These are phyloP conservation scores for Cardamine resedifolia DNA, from an alignment of 345 rosid genomes.

Conservation along the genomic window DNA sequence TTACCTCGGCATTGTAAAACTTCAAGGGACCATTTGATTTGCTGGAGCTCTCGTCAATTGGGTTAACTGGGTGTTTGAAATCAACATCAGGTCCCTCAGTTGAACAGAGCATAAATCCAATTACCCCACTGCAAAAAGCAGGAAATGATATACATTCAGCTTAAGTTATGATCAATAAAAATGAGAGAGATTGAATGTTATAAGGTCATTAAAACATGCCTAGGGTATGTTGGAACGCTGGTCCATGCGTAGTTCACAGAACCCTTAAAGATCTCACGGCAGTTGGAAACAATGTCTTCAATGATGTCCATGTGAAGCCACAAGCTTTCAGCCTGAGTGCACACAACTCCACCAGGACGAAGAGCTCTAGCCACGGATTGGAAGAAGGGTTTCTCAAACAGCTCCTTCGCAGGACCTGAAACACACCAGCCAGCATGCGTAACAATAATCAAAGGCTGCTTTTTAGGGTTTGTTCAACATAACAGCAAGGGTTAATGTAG, in stretches of 20 bases:
- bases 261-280: slow-evolving; percentile 55
- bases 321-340: slow-evolving; percentile 67
- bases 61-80: slow-evolving; percentile 53
- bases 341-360: slow-evolving; percentile 63
- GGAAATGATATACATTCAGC: not conserved
- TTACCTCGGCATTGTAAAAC: slow-evolving; percentile 63
- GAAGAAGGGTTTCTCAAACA: slow-evolving; percentile 52
- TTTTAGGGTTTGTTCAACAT: not conserved
- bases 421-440: not conserved
- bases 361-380: slow-evolving; percentile 53
- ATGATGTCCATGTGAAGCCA: slow-evolving; percentile 58
- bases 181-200: not conserved
- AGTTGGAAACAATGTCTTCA: slow-evolving; percentile 65
- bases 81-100: slow-evolving; percentile 65
- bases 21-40: slow-evolving; percentile 53
- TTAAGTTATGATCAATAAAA: not conserved
- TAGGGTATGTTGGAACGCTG: slow-evolving; percentile 61
- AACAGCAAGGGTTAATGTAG: not conserved
- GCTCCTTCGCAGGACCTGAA: slow-evolving; percentile 55
- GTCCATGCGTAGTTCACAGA: slow-evolving; percentile 80
- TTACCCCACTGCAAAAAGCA: slow-evolving; percentile 53
- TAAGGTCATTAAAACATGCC: slow-evolving; percentile 34
- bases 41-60: slow-evolving; percentile 37
- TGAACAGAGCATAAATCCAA: slow-evolving; percentile 74
- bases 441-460: not conserved